Evolutionary conservation across 2,329 filamentous ascomycete genomes (phyloP).

Genomic region (Berkeleyomyces rouxiae): DNA sequence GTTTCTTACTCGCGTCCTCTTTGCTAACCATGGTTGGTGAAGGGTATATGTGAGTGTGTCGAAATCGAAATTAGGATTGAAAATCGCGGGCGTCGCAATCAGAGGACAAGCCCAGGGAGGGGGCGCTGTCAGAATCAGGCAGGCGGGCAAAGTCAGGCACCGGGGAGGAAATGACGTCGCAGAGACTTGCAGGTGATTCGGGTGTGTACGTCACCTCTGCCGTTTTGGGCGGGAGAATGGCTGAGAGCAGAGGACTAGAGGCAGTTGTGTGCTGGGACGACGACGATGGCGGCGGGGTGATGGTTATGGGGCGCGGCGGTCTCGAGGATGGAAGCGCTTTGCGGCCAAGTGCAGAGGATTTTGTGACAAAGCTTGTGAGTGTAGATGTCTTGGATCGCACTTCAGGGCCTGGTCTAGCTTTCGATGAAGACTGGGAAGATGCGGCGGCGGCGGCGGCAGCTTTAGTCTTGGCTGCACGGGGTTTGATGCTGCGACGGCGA

Average conservation of each 20-base stretch:
- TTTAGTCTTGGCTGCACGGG: conserved; percentile 10
- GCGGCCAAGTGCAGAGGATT: conserved; percentile 6
- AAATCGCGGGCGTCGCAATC: not conserved
- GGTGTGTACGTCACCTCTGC: conserved; percentile 1
- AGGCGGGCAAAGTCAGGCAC: not conserved
- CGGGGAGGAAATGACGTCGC: conserved; percentile 4
- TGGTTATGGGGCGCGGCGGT: conserved; percentile 7
- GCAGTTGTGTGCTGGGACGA: not conserved
- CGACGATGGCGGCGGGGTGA: not conserved
- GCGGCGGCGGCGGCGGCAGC: conserved; percentile 6
- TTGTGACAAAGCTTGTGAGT: conserved; percentile 7
- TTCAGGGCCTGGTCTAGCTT: not conserved
- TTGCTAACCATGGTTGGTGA: conserved; percentile 8
- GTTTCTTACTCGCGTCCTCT: conserved; percentile 10
- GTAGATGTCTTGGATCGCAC: conserved; percentile 1
- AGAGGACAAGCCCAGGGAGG: not conserved
- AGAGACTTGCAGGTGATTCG: conserved; percentile 10
- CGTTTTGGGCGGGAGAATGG: not conserved
- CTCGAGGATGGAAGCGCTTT: not conserved
- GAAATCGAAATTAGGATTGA: not conserved
- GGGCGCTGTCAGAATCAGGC: not conserved
- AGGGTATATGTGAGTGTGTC: not conserved
- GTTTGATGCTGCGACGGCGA: conserved; percentile 9
- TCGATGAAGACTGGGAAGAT: not conserved
- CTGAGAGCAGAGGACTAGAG: conserved; percentile 3